Evolutionary conservation across 257 asterid species (phyloP).

Genomic region (Solanum pimpinellifolium): DNA sequence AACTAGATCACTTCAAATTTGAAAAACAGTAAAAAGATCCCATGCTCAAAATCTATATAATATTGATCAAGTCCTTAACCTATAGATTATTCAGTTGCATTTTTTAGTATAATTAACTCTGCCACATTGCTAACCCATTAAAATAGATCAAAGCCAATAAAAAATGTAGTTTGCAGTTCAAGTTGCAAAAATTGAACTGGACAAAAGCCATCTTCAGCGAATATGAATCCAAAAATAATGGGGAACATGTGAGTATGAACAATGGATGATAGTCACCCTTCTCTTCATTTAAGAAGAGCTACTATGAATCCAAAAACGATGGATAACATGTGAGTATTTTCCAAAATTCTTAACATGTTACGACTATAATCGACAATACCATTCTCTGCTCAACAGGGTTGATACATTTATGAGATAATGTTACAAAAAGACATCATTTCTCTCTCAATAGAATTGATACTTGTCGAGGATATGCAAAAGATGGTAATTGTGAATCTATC

Average conservation of each 20-base stretch:
- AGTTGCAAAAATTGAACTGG: background rate
- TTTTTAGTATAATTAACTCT: background rate
- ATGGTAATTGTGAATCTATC: background rate
- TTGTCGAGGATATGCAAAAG: background rate
- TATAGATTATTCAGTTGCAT: background rate
- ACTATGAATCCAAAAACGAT: background rate
- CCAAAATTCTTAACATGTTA: background rate
- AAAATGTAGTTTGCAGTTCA: background rate
- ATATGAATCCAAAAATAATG: background rate
- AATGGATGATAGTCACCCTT: background rate
- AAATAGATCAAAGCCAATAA: background rate
- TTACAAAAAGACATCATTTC: background rate
- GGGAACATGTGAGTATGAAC: background rate
- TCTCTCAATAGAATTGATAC: background rate
- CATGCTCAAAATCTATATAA: background rate
- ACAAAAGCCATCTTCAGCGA: background rate
- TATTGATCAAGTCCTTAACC: background rate
- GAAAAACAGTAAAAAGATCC: background rate
- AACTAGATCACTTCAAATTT: background rate
- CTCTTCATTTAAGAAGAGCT: background rate
- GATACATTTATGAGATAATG: background rate
- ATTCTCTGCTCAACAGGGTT: background rate
- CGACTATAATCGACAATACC: background rate
- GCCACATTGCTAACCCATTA: background rate
- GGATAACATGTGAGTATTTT: background rate